Percentiles rank a stretch among this genome's conserved stretches.
These are phyloP conservation scores for Trichaptum fuscoviolaceum DNA, from an alignment of 768 basidiomycete genomes.

Conservation along the genomic window DNA sequence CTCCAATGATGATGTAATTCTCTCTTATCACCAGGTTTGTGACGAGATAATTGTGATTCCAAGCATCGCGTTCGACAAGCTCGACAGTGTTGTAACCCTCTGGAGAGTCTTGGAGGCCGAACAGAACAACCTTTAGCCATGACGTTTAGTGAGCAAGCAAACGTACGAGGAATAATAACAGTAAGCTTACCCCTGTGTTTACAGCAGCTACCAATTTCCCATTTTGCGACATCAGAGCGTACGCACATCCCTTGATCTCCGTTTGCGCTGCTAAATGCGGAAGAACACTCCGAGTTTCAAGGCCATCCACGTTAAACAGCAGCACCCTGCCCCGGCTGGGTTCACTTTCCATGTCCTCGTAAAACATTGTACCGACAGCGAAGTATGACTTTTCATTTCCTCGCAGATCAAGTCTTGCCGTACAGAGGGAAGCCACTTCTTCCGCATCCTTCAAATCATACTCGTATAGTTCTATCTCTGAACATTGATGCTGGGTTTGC, in stretches of 20 bases:
- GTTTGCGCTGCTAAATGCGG: slow-evolving; percentile 34
- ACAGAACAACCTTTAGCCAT: slow-evolving; percentile 41
- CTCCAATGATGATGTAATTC: slow-evolving; percentile 62
- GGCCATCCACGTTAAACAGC: slow-evolving; percentile 39
- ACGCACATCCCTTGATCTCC: slow-evolving; percentile 62
- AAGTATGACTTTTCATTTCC: slow-evolving; percentile 19
- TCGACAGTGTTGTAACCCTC: slow-evolving; percentile 27
- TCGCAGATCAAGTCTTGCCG: slow-evolving; percentile 30
- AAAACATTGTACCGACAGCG: slow-evolving; percentile 34
- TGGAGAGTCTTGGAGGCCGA: slow-evolving; percentile 29
- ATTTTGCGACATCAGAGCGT: slow-evolving; percentile 47
- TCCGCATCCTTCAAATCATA: slow-evolving; percentile 36
- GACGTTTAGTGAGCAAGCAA: slow-evolving; percentile 15
- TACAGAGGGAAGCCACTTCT: slow-evolving; percentile 53
- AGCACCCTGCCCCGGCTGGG: slow-evolving; percentile 54
- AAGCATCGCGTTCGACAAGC: slow-evolving; percentile 45
- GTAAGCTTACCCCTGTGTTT: slow-evolving; percentile 62
- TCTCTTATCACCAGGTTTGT: slow-evolving; percentile 55
- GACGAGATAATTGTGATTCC: slow-evolving; percentile 83
- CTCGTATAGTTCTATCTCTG: neutral
- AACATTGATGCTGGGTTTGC: neutral
- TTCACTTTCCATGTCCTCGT: slow-evolving; percentile 24
- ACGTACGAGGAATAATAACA: no score
- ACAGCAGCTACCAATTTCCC: slow-evolving; percentile 55
- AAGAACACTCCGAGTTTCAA: slow-evolving; percentile 15